Conservation (phyloP, 2,329 filamentous ascomycete species). For the Aspergillus sp. region DNA sequence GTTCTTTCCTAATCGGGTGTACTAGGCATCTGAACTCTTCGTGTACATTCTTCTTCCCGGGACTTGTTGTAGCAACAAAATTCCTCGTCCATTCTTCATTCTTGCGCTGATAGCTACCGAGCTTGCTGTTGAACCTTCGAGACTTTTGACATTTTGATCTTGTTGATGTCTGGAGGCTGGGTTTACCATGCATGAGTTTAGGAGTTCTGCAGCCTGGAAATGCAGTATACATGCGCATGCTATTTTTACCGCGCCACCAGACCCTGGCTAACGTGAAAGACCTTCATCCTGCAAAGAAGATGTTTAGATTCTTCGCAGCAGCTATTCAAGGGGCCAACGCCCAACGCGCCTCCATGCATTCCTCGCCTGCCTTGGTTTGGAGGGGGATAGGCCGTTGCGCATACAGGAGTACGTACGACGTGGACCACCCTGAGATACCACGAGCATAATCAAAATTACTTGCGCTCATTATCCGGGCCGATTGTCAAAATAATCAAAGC, state of each 20-base stretch:
- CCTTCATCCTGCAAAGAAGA: neutral
- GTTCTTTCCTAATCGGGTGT: neutral
- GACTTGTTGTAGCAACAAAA: slow-evolving; percentile 12
- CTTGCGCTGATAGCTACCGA: neutral
- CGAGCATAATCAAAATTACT: neutral
- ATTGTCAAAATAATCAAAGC: neutral
- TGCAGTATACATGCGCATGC: neutral
- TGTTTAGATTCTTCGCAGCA: neutral
- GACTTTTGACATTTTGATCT: neutral
- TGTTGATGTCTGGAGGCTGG: neutral
- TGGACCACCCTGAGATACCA: neutral
- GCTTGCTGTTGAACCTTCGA: neutral
- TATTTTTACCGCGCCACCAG: neutral
- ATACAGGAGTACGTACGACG: neutral
- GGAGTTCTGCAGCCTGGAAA: neutral
- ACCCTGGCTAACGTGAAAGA: neutral
- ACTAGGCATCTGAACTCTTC: neutral
- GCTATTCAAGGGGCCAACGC: neutral
- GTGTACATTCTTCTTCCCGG: neutral
- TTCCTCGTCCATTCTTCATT: slow-evolving; percentile 8
- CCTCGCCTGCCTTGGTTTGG: slow-evolving; percentile 3
- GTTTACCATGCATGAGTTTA: neutral
- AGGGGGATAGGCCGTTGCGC: neutral
- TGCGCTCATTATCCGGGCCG: neutral
- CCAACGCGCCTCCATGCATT: slow-evolving; percentile 1